Evolutionary conservation across 2,329 filamentous ascomycete genomes (phyloP), one percentile per base, ranked within the genome.

Genomic region (Nigrograna mackinnonii): DNA sequence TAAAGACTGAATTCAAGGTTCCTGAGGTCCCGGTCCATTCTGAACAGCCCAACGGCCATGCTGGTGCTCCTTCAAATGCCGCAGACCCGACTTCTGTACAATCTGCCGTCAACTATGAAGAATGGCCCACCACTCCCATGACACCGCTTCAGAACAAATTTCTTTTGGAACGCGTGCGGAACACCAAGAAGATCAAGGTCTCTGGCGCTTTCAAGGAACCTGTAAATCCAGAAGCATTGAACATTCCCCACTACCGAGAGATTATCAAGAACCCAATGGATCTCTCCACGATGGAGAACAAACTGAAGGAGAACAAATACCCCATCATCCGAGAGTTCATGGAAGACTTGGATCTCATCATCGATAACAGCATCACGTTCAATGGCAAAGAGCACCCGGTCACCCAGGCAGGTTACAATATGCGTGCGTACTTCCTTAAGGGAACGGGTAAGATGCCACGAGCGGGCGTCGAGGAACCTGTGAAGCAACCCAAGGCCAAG

Each of bases 151-250:
- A 87, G 54, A 77, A 76, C 43, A 80, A 80, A 39, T 84, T 83
- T 53, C 75, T 88, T 32, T 71, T 85, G 22, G 82, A 83, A 47
- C 78, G 85, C 22, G 72, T 92, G 38, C 85, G 83, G 22, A 84
- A 86, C 39, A 78, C 92, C 43, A 95, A 95, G 73, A 94, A 95
- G 70, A 91, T 89, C 35, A 90, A 92, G 64, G 83, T 85, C 46
- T 89, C 92, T 2, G 71, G 73, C 5, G 80, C 86, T 41, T 97
- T 96, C 73, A 79, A 83, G 50, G 79, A 84, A 31, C 86, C 94
- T 0, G 94, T 97, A 6, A 80, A 89, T 63, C 81, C 79, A 28
- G 73, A 92, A 18, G 89, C 87, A 68, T 79, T 96, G 30, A 77
- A 74, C 20, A 83, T 97, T 30, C 90, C 89, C 41, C 84, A 83